Evolutionary conservation across 83 land plant species (phyloP).

Genomic region (Diphasiastrum complanatum): DNA sequence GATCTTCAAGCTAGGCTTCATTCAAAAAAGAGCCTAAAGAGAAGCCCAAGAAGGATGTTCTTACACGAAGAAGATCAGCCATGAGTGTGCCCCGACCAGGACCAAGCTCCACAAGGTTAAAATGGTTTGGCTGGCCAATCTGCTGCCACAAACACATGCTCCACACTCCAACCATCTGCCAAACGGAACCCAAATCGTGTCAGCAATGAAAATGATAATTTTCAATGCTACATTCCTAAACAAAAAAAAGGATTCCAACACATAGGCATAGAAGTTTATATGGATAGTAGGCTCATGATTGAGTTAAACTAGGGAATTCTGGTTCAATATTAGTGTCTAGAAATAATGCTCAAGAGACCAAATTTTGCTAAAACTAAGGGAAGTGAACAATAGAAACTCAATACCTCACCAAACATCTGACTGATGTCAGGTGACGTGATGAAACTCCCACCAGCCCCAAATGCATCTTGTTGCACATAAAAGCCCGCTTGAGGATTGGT

Average conservation of each 20-base stretch:
- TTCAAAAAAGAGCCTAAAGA: background rate
- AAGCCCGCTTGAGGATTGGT: constrained; percentile 84
- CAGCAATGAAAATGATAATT: background rate
- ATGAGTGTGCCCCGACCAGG: constrained; percentile 98
- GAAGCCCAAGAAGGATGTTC: background rate
- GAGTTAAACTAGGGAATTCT: too few species aligned
- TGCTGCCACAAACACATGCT: constrained; percentile 90
- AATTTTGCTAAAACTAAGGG: background rate
- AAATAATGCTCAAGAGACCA: background rate
- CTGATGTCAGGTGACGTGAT: constrained; percentile 97
- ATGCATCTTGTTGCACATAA: constrained; percentile 82
- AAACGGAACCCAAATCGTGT: background rate
- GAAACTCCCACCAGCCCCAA: constrained; percentile 82
- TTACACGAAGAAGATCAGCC: constrained; percentile 92
- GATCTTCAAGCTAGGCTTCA: too few species aligned
- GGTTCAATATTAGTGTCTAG: constrained; percentile 1
- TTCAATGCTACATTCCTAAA: constrained; percentile 2
- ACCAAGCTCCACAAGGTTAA: constrained; percentile 71
- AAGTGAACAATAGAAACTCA: background rate
- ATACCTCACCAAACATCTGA: constrained; percentile 99
- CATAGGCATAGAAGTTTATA: too few species aligned
- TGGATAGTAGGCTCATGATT: too few species aligned
- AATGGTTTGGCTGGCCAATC: constrained; percentile 77
- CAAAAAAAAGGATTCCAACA: too few species aligned
- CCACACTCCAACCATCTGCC: constrained; percentile 90